Conservation (phyloP, 371 early-diverging fungal species). For the Apophysomyces trapeziformis region DNA sequence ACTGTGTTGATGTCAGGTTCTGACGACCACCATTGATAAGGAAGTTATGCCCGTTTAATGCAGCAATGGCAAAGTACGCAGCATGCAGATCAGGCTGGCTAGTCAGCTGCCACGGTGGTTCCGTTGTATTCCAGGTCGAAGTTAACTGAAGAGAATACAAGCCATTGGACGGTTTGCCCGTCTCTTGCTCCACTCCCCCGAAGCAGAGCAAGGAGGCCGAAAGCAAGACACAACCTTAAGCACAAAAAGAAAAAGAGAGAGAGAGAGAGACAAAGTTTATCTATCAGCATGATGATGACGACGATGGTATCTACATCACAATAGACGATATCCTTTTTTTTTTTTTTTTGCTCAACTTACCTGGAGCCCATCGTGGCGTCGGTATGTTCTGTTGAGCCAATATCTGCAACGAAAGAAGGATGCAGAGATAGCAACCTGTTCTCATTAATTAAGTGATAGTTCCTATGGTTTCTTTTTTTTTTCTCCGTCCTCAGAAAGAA, state of each 20-base stretch:
- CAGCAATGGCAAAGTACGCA: constrained; percentile 30
- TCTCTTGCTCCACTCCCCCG: constrained; percentile 28
- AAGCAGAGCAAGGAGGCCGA: constrained; percentile 28
- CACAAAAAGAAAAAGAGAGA: too few species aligned
- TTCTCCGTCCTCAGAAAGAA: neutral
- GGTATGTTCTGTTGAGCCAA: constrained; percentile 15
- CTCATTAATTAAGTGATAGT: neutral
- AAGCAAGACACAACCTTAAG: constrained; percentile 30
- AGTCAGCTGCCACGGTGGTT: constrained; percentile 31
- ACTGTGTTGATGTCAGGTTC: neutral
- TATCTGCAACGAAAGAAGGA: constrained; percentile 11
- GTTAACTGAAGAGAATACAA: constrained; percentile 27
- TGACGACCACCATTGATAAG: constrained; percentile 34
- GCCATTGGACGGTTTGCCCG: constrained; percentile 14
- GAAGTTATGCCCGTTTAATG: constrained; percentile 21
- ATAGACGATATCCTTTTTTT: neutral
- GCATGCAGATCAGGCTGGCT: constrained; percentile 12
- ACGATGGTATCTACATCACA: neutral
- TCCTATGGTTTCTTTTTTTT: neutral
- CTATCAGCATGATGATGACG: too few species aligned
- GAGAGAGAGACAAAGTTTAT: too few species aligned
- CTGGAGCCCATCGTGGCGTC: constrained; percentile 28
- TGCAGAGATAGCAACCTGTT: constrained; percentile 9
- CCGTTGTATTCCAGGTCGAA: constrained; percentile 31
- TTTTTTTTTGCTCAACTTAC: constrained; percentile 8